Evolutionary conservation across 2,329 filamentous ascomycete genomes (phyloP), one percentile per base, ranked within the genome.

Genomic region (Capronia epimyces): DNA sequence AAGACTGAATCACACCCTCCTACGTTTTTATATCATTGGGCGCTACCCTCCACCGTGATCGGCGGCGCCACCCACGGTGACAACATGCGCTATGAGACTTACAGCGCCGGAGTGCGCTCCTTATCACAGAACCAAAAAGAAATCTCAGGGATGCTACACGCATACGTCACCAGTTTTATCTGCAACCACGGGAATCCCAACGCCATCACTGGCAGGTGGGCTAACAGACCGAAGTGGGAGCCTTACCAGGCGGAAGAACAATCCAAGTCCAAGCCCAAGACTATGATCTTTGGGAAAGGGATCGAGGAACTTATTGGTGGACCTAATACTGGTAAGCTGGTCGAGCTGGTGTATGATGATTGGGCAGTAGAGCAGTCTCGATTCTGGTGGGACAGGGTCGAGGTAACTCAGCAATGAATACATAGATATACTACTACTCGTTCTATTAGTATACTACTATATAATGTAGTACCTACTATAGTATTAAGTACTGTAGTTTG

Each of bases 1-100:
- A 32, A 32, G 25, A 12, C 39, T n/a, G n/a, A n/a, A 25, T 24
- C 20, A n/a, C 8, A 20, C 22, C 15, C n/a, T 6, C 69, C 75
- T 0, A 70, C 78, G 0, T 79, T 73, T 41, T 60, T 78, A 2
- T 79, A 79, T 53, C 74, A 77, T 60, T 79, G 78, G 78, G 77
- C 77, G 0, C 61, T 77, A 0, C 68, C 73, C 3, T 68, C 68
- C 4, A 71, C 67, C 0, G 60, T 75, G 1, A 56, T 71, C 10
- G 68, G 69, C 7, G 72, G 75, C 0, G 75, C 75, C 0, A 70
- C 69, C 13, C 75, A 78, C 50, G 75, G 60, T 0, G 74, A 76
- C 47, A 75, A 76, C 27, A 70, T 74, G 66, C 59, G 63, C 9
- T 77, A 77, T 47, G 75, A 78, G 60, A 67, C 66, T 1, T 72